Evolutionary conservation across 768 basidiomycete genomes (phyloP), one percentile per base, ranked within the genome.

Genomic region (Leccinum obscurum): DNA sequence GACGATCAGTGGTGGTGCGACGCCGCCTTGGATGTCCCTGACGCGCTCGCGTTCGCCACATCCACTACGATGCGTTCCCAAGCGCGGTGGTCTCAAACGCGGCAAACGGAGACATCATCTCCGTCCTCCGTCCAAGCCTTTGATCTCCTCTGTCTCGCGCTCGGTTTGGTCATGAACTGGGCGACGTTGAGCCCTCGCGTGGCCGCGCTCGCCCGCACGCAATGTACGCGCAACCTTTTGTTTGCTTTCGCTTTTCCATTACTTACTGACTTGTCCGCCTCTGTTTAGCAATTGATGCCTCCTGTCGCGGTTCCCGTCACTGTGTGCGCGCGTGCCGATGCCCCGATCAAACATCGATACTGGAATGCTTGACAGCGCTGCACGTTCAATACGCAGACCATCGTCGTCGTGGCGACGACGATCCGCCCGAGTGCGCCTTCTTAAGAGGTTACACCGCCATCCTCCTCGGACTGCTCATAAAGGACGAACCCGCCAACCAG

Each of bases 141-240:
- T n/a, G 92, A 93, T 68, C 78, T 81, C 35, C 76, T 92, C 5
- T 93, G 90, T 70, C 85, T 93, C 28, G 82, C 86, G 6, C 80
- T 93, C 6, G 92, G 87, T 1, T 75, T 93, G 10, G 75, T 93
- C 44, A 90, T 90, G 55, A 93, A 92, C 70, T 76, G 93, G 48
- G 84, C 90, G 0, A 88, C 92, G 66, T 76, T 76, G 6, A 75
- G 80, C n/a, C 77, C 80, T 0, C 76, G 72, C n/a, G 79, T 81
- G 10, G 83, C 83, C 49, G 70, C 78, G 39, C 64, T 76, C 3
- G 70, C 85, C 9, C 78, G 81, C 46, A 76, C 78, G 13, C 81
- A 77, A 41, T 75, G 89, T 89, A 68, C 62, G 85, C 72, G 4
- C 26, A 1, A 28, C 5, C 6, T 26, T 7, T 9, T 10, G 2